Evolutionary conservation across 805 yeast genomes (phyloP), one percentile per base, ranked within the genome.

Genomic region (Ogataea ganodermae): DNA sequence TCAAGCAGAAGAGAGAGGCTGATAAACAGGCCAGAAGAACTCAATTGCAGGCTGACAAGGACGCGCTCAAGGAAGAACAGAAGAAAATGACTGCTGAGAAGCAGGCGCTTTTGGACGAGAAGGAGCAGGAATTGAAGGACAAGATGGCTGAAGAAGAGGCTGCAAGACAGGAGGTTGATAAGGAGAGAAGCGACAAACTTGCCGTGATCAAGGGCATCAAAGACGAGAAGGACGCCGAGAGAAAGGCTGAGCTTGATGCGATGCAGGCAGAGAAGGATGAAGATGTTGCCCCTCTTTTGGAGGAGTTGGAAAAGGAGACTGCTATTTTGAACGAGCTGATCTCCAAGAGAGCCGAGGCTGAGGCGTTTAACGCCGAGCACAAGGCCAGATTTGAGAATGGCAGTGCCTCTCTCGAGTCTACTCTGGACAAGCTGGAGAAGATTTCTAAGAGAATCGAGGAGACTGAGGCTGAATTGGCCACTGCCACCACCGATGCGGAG

Each of bases 201-300:
- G 72, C 71, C 26, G 66, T 66, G 44, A 68, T 79, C 41, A 72
- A 68, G 46, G 68, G 61, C 20, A 73, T 69, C 48, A 80, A 78
- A 56, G 66, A 63, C 3, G 75, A 61, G 20, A 69, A 73, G 52
- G 74, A 73, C 52, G 62, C 59, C n/a, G 74, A 63, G 37, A 72
- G 83, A 58, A 69, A 71, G 51, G 63, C 62, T 12, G 83, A 77
- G 56, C 66, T 78, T 52, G 74, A 68, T 37, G 63, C 53, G 17
- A 62, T 79, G 64, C 80, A 80, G 60, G 67, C 70, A 12, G 83
- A 76, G 56, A 73, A 74, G 55, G 83, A 80, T 56, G 79, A 69
- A 47, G 74, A 73, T 41, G 62, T 81, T 53, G 74, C 76, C 42
- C 88, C 88, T 40, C 63, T 75, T 17, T 70, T 80, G 56, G 80